Evolutionary conservation across 768 basidiomycete species (phyloP), one percentile per base, ranked within the genome.

Genomic region (Atractiella rhizophila): DNA sequence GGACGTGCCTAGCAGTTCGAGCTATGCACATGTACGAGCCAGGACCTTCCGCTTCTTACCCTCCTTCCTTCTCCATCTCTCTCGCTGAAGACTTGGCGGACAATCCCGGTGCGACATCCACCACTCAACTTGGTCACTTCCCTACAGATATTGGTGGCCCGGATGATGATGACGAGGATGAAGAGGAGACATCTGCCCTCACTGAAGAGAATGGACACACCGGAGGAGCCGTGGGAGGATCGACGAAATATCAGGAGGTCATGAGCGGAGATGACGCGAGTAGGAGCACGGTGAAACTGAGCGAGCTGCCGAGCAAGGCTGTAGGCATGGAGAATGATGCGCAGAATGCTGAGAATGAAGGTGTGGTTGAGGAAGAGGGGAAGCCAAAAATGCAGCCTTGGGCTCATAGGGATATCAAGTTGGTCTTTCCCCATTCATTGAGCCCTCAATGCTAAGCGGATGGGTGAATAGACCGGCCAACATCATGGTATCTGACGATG

Each of bases 381-480:
- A 28, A 32, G n/a, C 35, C 39, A 12, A 21, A 74, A 48, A 57
- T 75, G 23, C 68, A 82, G 7, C 85, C 91, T 1, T 98, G 86
- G 57, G 88, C 88, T 1, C 91, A 98, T 59, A 66, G 91, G 41
- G 91, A 98, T 61, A 64, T 96, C 51, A 98, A 98, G 62, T 88
- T 85, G 73, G 86, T 86, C 51, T 50, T 76, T 62, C 10, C 7
- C 7, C 15, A 15, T 9, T 34, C 12, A 15, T 35, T n/a, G n/a
- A n/a, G n/a, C n/a, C n/a, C n/a, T n/a, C n/a, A n/a, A n/a, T n/a
- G n/a, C n/a, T n/a, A 12, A 12, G 2, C 16, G 12, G 29, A n/a
- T n/a, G n/a, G n/a, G n/a, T n/a, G n/a, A n/a, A n/a, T n/a, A n/a
- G n/a, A n/a, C 44, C 46, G 19, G 47, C 51, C 24, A 98, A 98